These are phyloP conservation scores for Colletotrichum sp. DNA, from an alignment of 2,329 filamentous ascomycete species.

Conservation along the genomic window DNA sequence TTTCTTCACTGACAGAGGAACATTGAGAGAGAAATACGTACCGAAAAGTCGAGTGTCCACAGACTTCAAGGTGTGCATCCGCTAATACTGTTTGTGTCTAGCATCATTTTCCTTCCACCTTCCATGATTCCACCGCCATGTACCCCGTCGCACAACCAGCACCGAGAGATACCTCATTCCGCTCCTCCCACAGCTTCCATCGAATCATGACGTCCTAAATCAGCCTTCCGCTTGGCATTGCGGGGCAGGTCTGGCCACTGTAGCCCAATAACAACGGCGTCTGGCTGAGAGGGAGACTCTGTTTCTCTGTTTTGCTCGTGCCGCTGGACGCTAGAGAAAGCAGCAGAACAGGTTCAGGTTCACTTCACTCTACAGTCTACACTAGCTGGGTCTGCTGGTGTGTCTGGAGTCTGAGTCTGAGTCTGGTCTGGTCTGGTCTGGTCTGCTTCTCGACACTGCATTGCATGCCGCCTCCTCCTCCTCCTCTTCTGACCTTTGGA, in stretches of 20 bases:
- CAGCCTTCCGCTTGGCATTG: constrained; percentile 10
- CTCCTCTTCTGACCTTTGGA: not conserved
- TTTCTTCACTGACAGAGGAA: not conserved
- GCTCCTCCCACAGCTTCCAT: not conserved
- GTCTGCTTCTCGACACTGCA: not conserved
- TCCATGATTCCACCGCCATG: not conserved
- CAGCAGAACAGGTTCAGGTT: not conserved
- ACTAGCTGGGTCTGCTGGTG: not conserved
- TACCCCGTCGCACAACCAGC: not conserved
- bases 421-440: not conserved
- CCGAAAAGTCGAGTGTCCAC: not conserved
- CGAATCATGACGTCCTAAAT: constrained; percentile 17
- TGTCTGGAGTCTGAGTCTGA: not conserved
- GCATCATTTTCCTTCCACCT: not conserved
- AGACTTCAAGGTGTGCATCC: not conserved
- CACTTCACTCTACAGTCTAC: not conserved
- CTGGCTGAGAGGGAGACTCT: not conserved
- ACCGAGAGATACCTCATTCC: not conserved
- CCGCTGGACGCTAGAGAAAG: not conserved
- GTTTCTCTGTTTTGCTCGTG: not conserved
- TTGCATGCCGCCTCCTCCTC: not conserved
- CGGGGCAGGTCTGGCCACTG: not conserved
- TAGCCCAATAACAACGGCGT: not conserved
- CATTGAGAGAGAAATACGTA: not conserved
- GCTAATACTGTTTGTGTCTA: not conserved